Evolutionary conservation across 2,329 filamentous ascomycete species (phyloP), one percentile per base, ranked within the genome.

Genomic region (Diaporthe longicolla): DNA sequence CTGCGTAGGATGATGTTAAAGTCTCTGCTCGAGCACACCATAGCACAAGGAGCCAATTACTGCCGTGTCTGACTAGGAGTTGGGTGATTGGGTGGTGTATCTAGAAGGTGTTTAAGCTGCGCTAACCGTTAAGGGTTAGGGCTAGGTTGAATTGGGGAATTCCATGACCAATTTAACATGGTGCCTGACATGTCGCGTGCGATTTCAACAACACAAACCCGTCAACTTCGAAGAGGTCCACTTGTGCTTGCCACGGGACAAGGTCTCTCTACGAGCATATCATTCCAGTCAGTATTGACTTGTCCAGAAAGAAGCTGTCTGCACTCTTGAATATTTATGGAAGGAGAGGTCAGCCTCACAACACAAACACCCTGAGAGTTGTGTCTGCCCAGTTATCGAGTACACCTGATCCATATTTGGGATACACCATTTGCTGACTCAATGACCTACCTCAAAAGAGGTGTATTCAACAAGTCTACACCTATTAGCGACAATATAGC

Each of bases 11-110:
- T 66, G 29, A 66, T 24, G 21, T 37, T 13, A n/a, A 68, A 68
- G 32, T 37, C 17, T 68, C 45, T 68, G 45, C 48, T 11, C 63
- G 37, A 68, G 63, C 63, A 68, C 63, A 48, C 63, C 63, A 68
- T 68, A 13, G 48, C 63, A 26, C n/a, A 8, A n/a, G 1, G 35
- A 54, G 63, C 63, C 63, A 66, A 66, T 66, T 52, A 37, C 45
- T 66, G 63, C 63, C 3, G 21, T 10, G 45, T 37, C 63, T 66
- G 63, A 52, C 63, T 66, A 66, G 29, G 43, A 37, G 8, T 66
- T 66, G 63, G 63, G 45, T 66, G 63, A 66, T 66, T 13, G 17
- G 26, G 63, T 66, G 45, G 43, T 37, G 13, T 37, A 52, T 26
- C 29, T 26, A 52, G 61, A 66, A 66, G 63, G 63, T 66, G 63